Evolutionary conservation across 1,284 basidiomycete species (phyloP).

Genomic region (Boletus mariae): DNA sequence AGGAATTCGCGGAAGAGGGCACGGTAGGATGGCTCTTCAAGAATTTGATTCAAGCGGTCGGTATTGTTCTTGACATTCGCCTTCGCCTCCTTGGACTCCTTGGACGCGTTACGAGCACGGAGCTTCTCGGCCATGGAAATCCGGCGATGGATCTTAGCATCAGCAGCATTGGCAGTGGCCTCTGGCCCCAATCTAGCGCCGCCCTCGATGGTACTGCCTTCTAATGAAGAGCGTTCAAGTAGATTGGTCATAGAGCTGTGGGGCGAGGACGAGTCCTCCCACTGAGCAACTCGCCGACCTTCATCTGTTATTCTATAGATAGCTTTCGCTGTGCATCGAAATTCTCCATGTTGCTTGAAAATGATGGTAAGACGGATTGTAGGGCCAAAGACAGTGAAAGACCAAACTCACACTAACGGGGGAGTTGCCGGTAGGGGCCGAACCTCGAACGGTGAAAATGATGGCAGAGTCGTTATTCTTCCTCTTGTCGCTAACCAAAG

Average conservation of each 20-base stretch:
- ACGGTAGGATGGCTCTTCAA: conserved; percentile 90
- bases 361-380: conserved; percentile 13
- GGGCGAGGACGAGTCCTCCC: conserved; percentile 68
- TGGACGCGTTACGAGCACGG: conserved; percentile 48
- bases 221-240: conserved; percentile 42
- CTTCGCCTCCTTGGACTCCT: conserved; percentile 53
- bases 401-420: conserved; percentile 60
- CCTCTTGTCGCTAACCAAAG: conserved; percentile 81
- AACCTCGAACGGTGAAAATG: conserved; percentile 86
- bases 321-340: conserved; percentile 91
- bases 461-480: conserved; percentile 86
- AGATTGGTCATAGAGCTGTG: conserved; percentile 64
- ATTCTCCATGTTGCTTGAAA: conserved; percentile 82
- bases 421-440: conserved; percentile 67
- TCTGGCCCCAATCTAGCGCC: conserved; percentile 37
- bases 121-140: conserved; percentile 77
- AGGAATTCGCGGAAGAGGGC: conserved; percentile 93
- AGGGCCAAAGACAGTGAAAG: conserved; percentile 6
- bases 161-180: conserved; percentile 39
- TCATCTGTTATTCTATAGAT: conserved; percentile 94
- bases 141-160: conserved; percentile 71
- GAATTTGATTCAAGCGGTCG: conserved; percentile 86
- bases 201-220: conserved; percentile 41
- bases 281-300: conserved; percentile 80
- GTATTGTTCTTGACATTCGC: conserved; percentile 83